A percentile compares a stretch with the other conserved stretches of the same genome.
phyloP scores from a whole-genome alignment of 1,284 basidiomycete species.

The Sanghuangporus baumii region DNA sequence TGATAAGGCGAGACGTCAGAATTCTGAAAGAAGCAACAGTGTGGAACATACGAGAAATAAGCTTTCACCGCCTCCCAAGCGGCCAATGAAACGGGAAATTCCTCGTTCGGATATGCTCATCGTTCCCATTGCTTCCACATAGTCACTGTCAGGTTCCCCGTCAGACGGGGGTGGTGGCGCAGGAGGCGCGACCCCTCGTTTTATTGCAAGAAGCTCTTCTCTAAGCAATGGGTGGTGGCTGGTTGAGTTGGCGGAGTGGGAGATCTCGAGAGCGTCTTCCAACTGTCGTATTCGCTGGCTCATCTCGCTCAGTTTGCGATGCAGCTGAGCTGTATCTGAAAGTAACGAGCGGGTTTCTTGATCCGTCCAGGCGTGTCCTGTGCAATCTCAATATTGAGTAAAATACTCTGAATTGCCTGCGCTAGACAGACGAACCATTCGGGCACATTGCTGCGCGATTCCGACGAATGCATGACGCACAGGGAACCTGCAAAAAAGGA shows the following conservation, averaged over 20 bases:
- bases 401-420: neutral
- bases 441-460: slow-evolving; percentile 68
- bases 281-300: slow-evolving; percentile 58
- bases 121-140: slow-evolving; percentile 50
- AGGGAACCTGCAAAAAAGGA: slow-evolving; percentile 30
- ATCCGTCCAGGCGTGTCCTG: slow-evolving; percentile 11
- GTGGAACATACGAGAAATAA: slow-evolving; percentile 3
- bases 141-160: slow-evolving; percentile 24
- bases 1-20: neutral
- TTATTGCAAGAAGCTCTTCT: slow-evolving; percentile 43
- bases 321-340: slow-evolving; percentile 68
- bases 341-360: slow-evolving; percentile 52
- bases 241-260: slow-evolving; percentile 30
- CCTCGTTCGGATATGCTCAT: slow-evolving; percentile 57
- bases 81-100: slow-evolving; percentile 57
- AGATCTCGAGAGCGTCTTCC: slow-evolving; percentile 53
- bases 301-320: slow-evolving; percentile 56
- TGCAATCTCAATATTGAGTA: neutral
- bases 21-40: neutral
- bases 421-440: slow-evolving; percentile 42
- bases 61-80: slow-evolving; percentile 57
- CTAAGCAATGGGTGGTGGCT: slow-evolving; percentile 61
- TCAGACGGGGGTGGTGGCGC: slow-evolving; percentile 2
- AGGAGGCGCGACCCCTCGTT: slow-evolving; percentile 23
- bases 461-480: slow-evolving; percentile 30